Base-by-base conservation (phyloP, 805 yeast species). In the Vanderwaltozyma yarrowii region DNA sequence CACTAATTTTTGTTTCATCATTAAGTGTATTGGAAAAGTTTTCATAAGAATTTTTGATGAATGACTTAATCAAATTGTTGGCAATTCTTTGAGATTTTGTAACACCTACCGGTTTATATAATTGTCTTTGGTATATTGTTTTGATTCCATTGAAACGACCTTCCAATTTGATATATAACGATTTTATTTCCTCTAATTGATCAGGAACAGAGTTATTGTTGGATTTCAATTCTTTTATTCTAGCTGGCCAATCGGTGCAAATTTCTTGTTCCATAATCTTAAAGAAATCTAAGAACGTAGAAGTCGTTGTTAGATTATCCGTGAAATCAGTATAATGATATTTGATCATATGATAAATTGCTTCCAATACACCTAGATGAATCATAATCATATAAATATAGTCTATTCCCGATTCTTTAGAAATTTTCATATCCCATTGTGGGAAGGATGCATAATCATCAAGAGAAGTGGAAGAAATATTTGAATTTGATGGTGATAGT, bases 281-380 rank as follows among this genome's bases (percentile, higher is more conserved):
- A 45, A 86, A 60, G 32, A 86, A 64, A 41, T 78, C 79, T 37
- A 81, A 72, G 50, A 85, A 70, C 2, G 71, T 64, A 4, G 66
- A 62, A 47, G 80, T 76, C 49, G 79, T 76, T 11, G 62, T 58
- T 43, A 80, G 52, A 47, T 81, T 84, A 53, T 78, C 81, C 4
- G 79, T 70, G 51, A 88, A 84, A 53, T 84, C 92, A 21, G 72
- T 61, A 55, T 80, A 87, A 53, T 81, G 84, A 46, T 80, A 78
- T 33, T 74, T 70, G 16, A 85, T 74, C 57, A 94, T 70, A 23
- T 80, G 71, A 32, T 76, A 70, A 40, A 86, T 63, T 0, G 86
- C 84, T 53, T 84, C 94, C 42, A 87, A 64, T 24, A 87, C 75
- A 30, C 94, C 94, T 28, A 81, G 67, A 53, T 87, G 92, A 31